These are phyloP conservation scores for Teunomyces funiuensis DNA, from an alignment of 805 yeast genomes.

Conservation along the genomic window DNA sequence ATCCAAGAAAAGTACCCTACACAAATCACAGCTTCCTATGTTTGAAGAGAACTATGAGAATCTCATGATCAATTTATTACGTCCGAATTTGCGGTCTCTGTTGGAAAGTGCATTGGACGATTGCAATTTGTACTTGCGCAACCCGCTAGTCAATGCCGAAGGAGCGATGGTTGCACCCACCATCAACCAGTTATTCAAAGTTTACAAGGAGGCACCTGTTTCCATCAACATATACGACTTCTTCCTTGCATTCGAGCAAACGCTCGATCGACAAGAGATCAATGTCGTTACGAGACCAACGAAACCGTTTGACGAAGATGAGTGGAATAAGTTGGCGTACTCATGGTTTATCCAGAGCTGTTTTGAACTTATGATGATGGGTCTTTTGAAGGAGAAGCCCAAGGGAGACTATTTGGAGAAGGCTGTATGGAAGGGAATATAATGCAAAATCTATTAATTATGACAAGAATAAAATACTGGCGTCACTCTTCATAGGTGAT, in stretches of 20 bases:
- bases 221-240: conserved; percentile 67
- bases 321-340: conserved; percentile 63
- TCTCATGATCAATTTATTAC: conserved; percentile 35
- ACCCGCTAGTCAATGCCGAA: neutral
- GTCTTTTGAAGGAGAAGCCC: conserved; percentile 62
- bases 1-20: conserved; percentile 1
- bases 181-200: conserved; percentile 56
- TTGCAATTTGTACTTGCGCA: conserved; percentile 23
- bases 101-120: conserved; percentile 34
- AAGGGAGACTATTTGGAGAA: conserved; percentile 70
- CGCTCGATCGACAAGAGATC: conserved; percentile 31
- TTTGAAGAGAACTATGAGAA: conserved; percentile 41
- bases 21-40: conserved; percentile 7
- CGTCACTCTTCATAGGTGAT: neutral
- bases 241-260: conserved; percentile 57
- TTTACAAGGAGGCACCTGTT: conserved; percentile 78
- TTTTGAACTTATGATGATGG: conserved; percentile 67
- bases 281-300: conserved; percentile 2
- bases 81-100: conserved; percentile 35
- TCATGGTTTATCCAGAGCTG: conserved; percentile 77
- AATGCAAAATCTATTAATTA: conserved; percentile 8
- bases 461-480: neutral
- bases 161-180: conserved; percentile 39
- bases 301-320: conserved; percentile 22
- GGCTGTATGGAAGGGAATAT: conserved; percentile 67